phyloP scores from a whole-genome alignment of 2,329 filamentous ascomycete genomes.

The Rhinocladiella similis region DNA sequence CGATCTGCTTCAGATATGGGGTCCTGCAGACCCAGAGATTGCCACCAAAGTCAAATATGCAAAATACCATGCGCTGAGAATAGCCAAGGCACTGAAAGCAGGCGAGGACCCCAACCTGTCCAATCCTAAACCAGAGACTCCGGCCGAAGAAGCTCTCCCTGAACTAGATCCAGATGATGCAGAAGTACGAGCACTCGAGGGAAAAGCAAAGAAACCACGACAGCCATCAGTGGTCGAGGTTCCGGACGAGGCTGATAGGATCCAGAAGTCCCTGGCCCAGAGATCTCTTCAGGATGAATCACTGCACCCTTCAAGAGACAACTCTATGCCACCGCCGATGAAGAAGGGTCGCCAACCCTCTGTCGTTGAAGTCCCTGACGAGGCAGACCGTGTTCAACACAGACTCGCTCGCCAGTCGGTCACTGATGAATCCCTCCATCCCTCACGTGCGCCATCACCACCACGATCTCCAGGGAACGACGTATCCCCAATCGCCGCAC shows the following conservation, averaged over 20 bases:
- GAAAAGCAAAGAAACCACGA: conserved; percentile 45
- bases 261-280: conserved; percentile 44
- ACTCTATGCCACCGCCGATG: conserved; percentile 38
- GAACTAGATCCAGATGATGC: conserved; percentile 64
- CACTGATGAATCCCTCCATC: conserved; percentile 51
- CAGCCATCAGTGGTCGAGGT: conserved; percentile 62
- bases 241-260: conserved; percentile 57
- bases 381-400: conserved; percentile 50
- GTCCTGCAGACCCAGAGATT: conserved; percentile 69
- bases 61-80: conserved; percentile 91
- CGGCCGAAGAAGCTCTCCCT: conserved; percentile 46
- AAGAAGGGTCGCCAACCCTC: conserved; percentile 45
- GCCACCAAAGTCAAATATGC: conserved; percentile 90
- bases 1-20: conserved; percentile 84
- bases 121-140: conserved; percentile 68
- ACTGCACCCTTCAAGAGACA: conserved; percentile 49
- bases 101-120: conserved; percentile 89
- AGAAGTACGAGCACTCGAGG: conserved; percentile 59
- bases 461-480: conserved; percentile 16
- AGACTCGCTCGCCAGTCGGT: conserved; percentile 49
- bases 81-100: conserved; percentile 85
- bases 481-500: conserved; percentile 25
- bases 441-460: conserved; percentile 32
- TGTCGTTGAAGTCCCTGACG: conserved; percentile 62
- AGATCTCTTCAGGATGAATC: conserved; percentile 53